Conservation (phyloP, 2,329 filamentous ascomycete genomes). For the Pseudodiploospora longispora region DNA sequence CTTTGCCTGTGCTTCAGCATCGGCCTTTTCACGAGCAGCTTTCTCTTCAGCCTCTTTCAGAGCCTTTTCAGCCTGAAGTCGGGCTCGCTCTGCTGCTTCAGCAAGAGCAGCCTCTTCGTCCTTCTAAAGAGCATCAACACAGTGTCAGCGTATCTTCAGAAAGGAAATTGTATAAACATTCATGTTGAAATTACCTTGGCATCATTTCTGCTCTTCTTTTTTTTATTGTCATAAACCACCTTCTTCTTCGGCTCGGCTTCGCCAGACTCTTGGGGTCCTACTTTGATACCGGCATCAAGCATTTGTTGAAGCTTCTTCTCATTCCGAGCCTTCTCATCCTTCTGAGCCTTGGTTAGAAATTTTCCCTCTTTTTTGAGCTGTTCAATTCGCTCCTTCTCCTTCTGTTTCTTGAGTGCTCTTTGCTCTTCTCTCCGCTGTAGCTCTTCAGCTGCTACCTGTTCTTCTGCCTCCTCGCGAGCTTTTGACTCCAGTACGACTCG, state of each 20-base stretch:
- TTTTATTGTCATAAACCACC: conserved; percentile 68
- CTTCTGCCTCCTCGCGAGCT: conserved; percentile 56
- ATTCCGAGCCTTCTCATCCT: conserved; percentile 70
- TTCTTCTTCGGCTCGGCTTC: conserved; percentile 69
- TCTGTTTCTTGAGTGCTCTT: conserved; percentile 72
- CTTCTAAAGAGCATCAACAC: conserved; percentile 32
- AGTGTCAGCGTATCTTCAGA: neutral
- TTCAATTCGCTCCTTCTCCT: conserved; percentile 78
- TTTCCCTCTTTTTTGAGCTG: conserved; percentile 84
- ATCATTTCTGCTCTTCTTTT: conserved; percentile 57
- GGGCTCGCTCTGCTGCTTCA: conserved; percentile 68
- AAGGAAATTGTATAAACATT: neutral
- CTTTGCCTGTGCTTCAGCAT: conserved; percentile 45
- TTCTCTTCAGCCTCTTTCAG: conserved; percentile 55
- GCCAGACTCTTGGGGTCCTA: conserved; percentile 49
- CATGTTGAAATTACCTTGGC: conserved; percentile 34
- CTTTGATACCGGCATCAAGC: conserved; percentile 67
- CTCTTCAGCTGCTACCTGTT: conserved; percentile 59
- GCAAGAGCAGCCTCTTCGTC: conserved; percentile 73
- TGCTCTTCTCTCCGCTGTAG: conserved; percentile 62
- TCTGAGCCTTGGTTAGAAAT: conserved; percentile 78
- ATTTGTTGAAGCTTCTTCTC: conserved; percentile 79
- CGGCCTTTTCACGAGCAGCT: conserved; percentile 48
- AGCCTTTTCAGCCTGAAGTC: conserved; percentile 57
- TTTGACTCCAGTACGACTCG: conserved; percentile 55